phyloP scores from a whole-genome alignment of 495 filamentous ascomycete species.

The Eremomyces bilateralis region DNA sequence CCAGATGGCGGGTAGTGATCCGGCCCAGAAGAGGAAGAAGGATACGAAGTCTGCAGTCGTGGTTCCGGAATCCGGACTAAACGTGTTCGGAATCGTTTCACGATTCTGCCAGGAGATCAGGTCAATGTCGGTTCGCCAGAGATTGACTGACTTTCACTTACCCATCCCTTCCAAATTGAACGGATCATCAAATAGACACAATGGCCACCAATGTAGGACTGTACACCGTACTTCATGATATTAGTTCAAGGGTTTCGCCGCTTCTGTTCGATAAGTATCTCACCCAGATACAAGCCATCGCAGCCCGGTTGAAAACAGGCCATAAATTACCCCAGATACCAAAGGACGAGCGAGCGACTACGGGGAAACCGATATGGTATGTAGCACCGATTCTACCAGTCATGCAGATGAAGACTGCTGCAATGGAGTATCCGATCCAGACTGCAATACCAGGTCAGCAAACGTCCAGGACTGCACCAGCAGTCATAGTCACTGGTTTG shows the following conservation, averaged over 20 bases:
- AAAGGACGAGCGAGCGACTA: slow-evolving; percentile 17
- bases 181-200: slow-evolving; percentile 21
- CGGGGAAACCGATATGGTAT: slow-evolving; percentile 23
- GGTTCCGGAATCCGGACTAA: slow-evolving; percentile 43
- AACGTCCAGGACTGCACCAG: slow-evolving; percentile 1
- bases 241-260: slow-evolving; percentile 3
- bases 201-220: slow-evolving; percentile 9
- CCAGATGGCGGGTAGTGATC: slow-evolving; percentile 34
- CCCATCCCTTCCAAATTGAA: slow-evolving; percentile 15
- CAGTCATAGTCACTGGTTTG: too few species aligned
- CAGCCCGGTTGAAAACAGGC: slow-evolving; percentile 79
- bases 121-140: too few species aligned
- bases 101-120: background rate
- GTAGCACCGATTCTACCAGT: slow-evolving; percentile 49
- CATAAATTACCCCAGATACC: slow-evolving; percentile 34
- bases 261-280: too few species aligned
- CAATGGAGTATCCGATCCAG: slow-evolving; percentile 51
- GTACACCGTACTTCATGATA: slow-evolving; percentile 6
- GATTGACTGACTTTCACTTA: slow-evolving; percentile 3
- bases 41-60: slow-evolving; percentile 43
- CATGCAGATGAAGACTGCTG: slow-evolving; percentile 48
- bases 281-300: slow-evolving; percentile 69
- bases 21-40: slow-evolving; percentile 31
- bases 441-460: too few species aligned
- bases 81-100: slow-evolving; percentile 38